Conservation (phyloP, 2,329 filamentous ascomycete genomes). For the Aspergillus sclerotialis region DNA sequence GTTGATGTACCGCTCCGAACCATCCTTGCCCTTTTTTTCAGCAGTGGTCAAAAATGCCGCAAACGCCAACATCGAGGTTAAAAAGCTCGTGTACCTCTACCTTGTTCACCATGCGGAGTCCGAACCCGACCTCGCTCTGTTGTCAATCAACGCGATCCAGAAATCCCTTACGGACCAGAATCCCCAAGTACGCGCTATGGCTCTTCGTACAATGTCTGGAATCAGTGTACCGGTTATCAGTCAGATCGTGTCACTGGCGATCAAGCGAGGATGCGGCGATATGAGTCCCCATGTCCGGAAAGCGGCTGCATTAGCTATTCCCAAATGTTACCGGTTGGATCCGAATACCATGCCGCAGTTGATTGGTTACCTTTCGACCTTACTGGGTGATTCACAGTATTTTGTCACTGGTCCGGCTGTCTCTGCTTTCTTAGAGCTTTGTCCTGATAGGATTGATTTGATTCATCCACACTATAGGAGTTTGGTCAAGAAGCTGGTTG, state of each 20-base stretch:
- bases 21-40: conserved; percentile 91
- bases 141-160: conserved; percentile 98
- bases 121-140: conserved; percentile 86
- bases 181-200: conserved; percentile 83
- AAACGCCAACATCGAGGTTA: conserved; percentile 86
- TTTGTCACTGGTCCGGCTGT: conserved; percentile 95
- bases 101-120: conserved; percentile 93
- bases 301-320: conserved; percentile 85
- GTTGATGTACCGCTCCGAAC: conserved; percentile 93
- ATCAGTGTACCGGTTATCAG: conserved; percentile 97
- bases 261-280: conserved; percentile 87
- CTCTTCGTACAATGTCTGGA: conserved; percentile 91
- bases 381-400: conserved; percentile 88
- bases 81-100: conserved; percentile 98
- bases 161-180: conserved; percentile 92
- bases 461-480: conserved; percentile 84
- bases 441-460: conserved; percentile 77
- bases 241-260: conserved; percentile 91
- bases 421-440: conserved; percentile 79
- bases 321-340: conserved; percentile 91
- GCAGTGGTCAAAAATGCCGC: conserved; percentile 97
- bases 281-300: conserved; percentile 94
- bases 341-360: conserved; percentile 78
- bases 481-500: conserved; percentile 81
- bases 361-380: conserved; percentile 67